Conservation (phyloP, 345 rosid species). For the Eucalyptus pauciflora region DNA sequence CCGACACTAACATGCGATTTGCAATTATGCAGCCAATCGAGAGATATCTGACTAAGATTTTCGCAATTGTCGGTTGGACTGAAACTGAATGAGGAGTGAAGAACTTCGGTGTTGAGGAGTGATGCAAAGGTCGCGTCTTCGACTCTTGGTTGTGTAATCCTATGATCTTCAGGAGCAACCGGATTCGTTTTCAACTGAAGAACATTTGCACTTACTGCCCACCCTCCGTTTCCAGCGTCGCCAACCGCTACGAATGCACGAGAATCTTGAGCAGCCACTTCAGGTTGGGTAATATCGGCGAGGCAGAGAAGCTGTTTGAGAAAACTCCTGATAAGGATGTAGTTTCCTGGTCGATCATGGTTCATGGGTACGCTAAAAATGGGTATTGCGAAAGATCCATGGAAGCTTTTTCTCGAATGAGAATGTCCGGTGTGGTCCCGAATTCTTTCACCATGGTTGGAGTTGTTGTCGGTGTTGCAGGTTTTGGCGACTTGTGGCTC, state of each 20-base stretch:
- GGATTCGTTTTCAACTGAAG: neutral
- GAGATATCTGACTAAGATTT: neutral
- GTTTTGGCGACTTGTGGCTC: neutral
- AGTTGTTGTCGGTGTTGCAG: slow-evolving; percentile 14
- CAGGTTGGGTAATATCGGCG: slow-evolving; percentile 2
- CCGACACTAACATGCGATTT: neutral
- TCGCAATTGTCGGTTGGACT: neutral
- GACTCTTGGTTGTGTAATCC: neutral
- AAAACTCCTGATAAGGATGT: slow-evolving; percentile 14
- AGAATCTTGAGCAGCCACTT: slow-evolving; percentile 10
- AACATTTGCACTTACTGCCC: neutral
- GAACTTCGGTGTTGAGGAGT: neutral
- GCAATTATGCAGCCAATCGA: neutral
- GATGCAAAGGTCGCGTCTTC: neutral
- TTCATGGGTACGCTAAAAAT: slow-evolving; percentile 31
- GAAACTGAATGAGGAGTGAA: neutral
- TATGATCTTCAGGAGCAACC: neutral
- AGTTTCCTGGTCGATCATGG: slow-evolving; percentile 25
- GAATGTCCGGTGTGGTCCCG: slow-evolving; percentile 6
- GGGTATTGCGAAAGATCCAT: slow-evolving; percentile 8
- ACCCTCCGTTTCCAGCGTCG: neutral
- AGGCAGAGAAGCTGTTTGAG: slow-evolving; percentile 26
- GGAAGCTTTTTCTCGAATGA: slow-evolving; percentile 17
- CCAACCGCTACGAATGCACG: neutral
- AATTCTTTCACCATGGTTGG: slow-evolving; percentile 41